A percentile compares a stretch with the other conserved stretches of the same genome.
phyloP scores from a whole-genome alignment of 192 early-diverging fungal species.

The Backusella morwellensis region DNA sequence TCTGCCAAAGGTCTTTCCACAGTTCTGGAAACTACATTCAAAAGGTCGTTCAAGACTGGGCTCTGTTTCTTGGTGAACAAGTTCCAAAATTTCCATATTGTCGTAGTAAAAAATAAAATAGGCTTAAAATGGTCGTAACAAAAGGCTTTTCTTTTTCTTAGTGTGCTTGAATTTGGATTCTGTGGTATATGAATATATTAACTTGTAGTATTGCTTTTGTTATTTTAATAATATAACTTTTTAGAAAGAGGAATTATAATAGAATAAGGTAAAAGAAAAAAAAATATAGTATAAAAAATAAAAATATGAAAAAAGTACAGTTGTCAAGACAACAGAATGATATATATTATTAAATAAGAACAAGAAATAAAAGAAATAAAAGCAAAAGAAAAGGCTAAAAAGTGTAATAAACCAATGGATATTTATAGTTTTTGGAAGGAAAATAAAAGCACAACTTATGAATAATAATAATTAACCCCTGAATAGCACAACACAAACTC shows the following conservation, averaged over 20 bases:
- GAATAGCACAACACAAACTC: conserved; percentile 4
- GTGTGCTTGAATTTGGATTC: neutral
- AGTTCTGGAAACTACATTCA: conserved; percentile 59
- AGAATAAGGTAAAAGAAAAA: neutral
- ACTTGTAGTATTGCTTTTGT: neutral
- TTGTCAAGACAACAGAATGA: conserved; percentile 16
- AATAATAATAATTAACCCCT: conserved; percentile 9
- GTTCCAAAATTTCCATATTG: conserved; percentile 60
- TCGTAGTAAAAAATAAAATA: neutral
- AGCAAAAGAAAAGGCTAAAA: neutral
- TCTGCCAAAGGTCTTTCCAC: conserved; percentile 67
- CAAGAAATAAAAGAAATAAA: neutral
- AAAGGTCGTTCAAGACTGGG: conserved; percentile 50
- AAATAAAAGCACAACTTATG: neutral
- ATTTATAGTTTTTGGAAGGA: neutral
- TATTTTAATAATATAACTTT: neutral
- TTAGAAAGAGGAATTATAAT: neutral
- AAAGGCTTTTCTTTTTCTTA: neutral
- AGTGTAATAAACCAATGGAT: neutral
- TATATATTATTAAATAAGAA: conserved; percentile 4
- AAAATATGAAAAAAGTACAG: neutral
- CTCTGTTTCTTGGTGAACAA: conserved; percentile 49
- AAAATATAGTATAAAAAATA: neutral
- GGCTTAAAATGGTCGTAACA: neutral
- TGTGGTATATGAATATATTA: neutral